Evolutionary conservation across 345 rosid genomes (phyloP), one percentile per base, ranked within the genome.

Genomic region (Eucalyptus tenuipes): DNA sequence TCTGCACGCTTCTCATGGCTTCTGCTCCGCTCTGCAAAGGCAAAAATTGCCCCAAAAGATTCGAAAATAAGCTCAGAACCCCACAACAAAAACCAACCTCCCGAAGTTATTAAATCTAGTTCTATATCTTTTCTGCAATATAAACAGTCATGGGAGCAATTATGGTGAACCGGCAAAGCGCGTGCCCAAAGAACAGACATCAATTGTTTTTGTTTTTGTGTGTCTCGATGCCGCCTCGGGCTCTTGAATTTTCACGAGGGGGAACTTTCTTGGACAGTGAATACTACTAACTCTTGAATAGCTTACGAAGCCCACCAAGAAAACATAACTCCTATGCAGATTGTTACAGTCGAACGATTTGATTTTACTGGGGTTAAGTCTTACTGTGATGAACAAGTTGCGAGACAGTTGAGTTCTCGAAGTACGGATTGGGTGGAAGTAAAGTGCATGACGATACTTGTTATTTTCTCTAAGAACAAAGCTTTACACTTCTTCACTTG

Each of bases 21-120:
- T 89, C 95, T 86, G 95, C 95, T 90, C 96, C 95, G 31, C 94
- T 95, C 98, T 96, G 98, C 94, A 89, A 88, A 7, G 20, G 47
- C 22, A 66, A 55, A 71, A 10, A 37, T 75, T 11, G 29, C 8
- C 42, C 47, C 47, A 40, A 75, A 75, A 40, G 82, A 20, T 75
- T 75, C 47, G 82, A 20, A 75, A 31, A 10, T 15, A 10, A 37
- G 82, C 82, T 75, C 82, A 75, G 82, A 75, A 75, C 82, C 82
- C 47, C 47, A 75, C 25, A 3, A 75, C 47, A 75, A 47, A 75
- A 40, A 75, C 40, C 82, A 3, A 31, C 10, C 42, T 42, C 81
- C 4, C 5, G 81, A 18, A 37, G 44, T 16, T 33, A 40, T 10
- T 71, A 37, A 16, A 68, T 33, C 80, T 18, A 71, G 11, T 71